Base-by-base conservation (phyloP, 768 basidiomycete species). In the Auriscalpium orientale region DNA sequence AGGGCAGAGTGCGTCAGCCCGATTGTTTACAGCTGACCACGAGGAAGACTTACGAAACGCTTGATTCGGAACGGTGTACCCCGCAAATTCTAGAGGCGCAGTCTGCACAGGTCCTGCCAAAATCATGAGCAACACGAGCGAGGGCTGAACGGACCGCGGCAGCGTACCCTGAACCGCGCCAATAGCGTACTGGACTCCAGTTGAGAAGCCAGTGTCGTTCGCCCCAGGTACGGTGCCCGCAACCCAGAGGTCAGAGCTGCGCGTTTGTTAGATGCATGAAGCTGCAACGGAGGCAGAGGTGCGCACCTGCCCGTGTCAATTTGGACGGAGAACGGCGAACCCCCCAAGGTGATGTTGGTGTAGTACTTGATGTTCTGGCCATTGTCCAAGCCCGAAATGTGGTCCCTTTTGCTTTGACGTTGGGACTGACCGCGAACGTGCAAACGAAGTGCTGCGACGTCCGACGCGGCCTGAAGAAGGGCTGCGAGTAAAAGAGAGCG, bases 241-340 rank as follows among this genome's bases (percentile, higher is more conserved):
- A 6, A 86, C 77, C 78, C 81, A 85, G 8, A 86, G 67, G 64
- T 88, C 86, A 15, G 85, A 84, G 57, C 85, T 87, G 52, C 10
- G 38, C 47, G 49, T 46, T n/a, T 28, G 48, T 13, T n/a, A 33
- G 28, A 56, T 38, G 22, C 11, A 43, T 21, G 49, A 34, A 16
- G 45, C 10, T 37, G 33, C 28, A 40, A 34, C 13, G 6, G 13
- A 34, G 20, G 47, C 20, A 22, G 33, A 2, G 7, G 13, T 7
- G 45, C 68, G 35, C 56, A 76, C 77, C 77, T 79, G 6, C 77
- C 77, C 6, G 77, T 79, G 57, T 79, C 77, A 37, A 79, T 68
- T 52, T 71, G 57, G 49, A 77, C 65, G n/a, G 64, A 62, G 56
- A 72, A 71, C 13, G 28, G 53, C 10, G 49, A 21, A 16, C 66